These are phyloP conservation scores for Trichosanthes cucumerina DNA, from an alignment of 306 rosid species.

Conservation along the genomic window DNA sequence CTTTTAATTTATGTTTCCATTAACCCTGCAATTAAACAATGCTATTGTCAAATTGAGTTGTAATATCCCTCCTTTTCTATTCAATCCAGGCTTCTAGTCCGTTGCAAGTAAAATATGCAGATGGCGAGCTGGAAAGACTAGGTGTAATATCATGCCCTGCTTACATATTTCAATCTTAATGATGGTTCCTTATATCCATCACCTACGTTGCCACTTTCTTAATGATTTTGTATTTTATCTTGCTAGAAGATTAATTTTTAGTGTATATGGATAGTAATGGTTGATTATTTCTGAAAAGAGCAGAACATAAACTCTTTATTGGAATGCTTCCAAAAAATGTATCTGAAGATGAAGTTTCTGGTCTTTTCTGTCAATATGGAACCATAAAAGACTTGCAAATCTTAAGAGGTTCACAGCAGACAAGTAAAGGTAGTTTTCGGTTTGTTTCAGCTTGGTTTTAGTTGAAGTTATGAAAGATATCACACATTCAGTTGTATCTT, in stretches of 20 bases:
- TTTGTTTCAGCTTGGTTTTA: not conserved
- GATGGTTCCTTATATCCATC: not conserved
- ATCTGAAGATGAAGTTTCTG: conserved; percentile 68
- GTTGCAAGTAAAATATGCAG: conserved; percentile 99
- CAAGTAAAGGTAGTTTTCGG: conserved; percentile 65
- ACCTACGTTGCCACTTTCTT: not conserved
- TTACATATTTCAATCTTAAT: conserved; percentile 9
- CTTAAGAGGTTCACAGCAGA: conserved; percentile 90
- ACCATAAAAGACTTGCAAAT: conserved; percentile 80
- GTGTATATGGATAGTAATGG: conserved; percentile 19
- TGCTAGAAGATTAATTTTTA: not conserved
- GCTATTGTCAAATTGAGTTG: conserved; percentile 20
- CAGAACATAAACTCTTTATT: conserved; percentile 92
- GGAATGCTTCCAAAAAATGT: conserved; percentile 99
- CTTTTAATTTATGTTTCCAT: conserved; percentile 7
- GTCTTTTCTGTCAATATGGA: conserved; percentile 67
- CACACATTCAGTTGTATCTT: conserved; percentile 1
- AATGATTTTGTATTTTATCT: not conserved
- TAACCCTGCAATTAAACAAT: conserved; percentile 11
- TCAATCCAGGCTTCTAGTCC: conserved; percentile 93
- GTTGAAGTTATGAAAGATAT: not conserved
- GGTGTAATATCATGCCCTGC: conserved; percentile 36
- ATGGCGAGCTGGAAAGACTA: conserved; percentile 98
- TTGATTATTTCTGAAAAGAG: conserved; percentile 18
- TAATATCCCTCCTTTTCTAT: conserved; percentile 21